Evolutionary conservation across 805 yeast species (phyloP), one percentile per base, ranked within the genome.

Genomic region (Sporopachydermia quercuum): DNA sequence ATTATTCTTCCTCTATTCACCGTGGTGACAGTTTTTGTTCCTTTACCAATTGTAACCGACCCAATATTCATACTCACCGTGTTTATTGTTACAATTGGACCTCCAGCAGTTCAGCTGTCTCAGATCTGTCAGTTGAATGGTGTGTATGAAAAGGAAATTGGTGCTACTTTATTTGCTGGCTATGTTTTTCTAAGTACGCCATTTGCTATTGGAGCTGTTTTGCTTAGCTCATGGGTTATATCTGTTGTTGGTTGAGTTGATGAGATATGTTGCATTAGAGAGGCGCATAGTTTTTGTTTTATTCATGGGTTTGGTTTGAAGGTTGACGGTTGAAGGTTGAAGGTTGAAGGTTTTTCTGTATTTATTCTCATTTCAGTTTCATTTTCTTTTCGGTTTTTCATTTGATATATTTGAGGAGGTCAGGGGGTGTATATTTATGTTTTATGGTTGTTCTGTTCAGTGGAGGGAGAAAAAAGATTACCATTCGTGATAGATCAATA

Each of bases 31-130:
- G 78, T 76, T 56, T 74, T 68, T 50, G 60, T 80, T 45, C 70
- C 70, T 19, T 66, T 76, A 15, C 75, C 85, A 39, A 78, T 81
- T 27, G 61, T 81, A 55, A 85, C 78, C 53, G 93, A 81, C 55
- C 93, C 93, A 30, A 81, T 81, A 35, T 81, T 81, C 50, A 61
- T 81, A 49, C 74, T 81, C 44, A 87, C 82, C 35, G 75, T 84
- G 6, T 81, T 81, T 51, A 66, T 81, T 19, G 66, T 81, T 45
- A 80, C 87, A 1, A 72, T 79, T 3, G 72, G 86, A 1, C 91
- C 93, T 2, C 91, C 93, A 2, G 91, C 89, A 3, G 80, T 81
- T 47, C 93, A 81, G 57, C 62, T 81, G 42, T 77, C 86, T 16
- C 93, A 81, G 53, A 81, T 81, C 45, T 78, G 85, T 40, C 89